Evolutionary conservation across 495 filamentous ascomycete species (phyloP), one percentile per base, ranked within the genome.

Genomic region (Neurospora sp.): DNA sequence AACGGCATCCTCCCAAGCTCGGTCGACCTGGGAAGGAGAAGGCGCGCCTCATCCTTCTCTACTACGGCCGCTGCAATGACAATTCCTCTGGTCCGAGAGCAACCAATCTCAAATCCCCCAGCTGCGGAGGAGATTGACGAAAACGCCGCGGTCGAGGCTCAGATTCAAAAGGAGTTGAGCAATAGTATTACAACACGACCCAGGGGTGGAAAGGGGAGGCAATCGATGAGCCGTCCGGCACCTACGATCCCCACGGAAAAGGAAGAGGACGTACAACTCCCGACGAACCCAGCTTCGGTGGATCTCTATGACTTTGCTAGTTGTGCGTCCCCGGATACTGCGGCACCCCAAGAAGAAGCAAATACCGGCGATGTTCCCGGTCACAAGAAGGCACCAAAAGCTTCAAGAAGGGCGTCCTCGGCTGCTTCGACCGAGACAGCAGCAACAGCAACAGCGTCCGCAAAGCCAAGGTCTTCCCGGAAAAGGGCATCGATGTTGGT

Each of bases 401-500:
- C 35, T 71, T 5, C 70, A 73, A 6, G 76, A 77, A 76, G 73
- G 3, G 71, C 73, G 35, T 75, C 73, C 37, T 72, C 73, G 18
- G 59, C 73, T 16, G 48, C 70, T 11, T 69, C 70, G 23, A 70
- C 62, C 14, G 69, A 69, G 16, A 41, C 72, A 38, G 31, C 69
- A 11, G 20, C 70, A 38, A 39, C 69, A 11, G 20, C 70, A n/a
- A 39, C 70, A 8, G 40, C 72, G 74, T 20, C 72, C 39, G 14
- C 69, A 62, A 69, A 76, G 14, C 48, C 76, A 59, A 78, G 77
- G 70, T 70, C 73, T 6, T 73, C 76, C 10, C 71, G 76, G n/a
- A 84, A 84, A 72, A 74, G 83, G 38, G 81, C 82, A 11, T 85
- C 83, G 6, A 84, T 85, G 80, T 66, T 80, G 14, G 75, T 79